A percentile compares a stretch with the other conserved stretches of the same genome.
These are phyloP conservation scores for Fusarium piperis DNA, from an alignment of 2,329 filamentous ascomycete species.

Conservation along the genomic window DNA sequence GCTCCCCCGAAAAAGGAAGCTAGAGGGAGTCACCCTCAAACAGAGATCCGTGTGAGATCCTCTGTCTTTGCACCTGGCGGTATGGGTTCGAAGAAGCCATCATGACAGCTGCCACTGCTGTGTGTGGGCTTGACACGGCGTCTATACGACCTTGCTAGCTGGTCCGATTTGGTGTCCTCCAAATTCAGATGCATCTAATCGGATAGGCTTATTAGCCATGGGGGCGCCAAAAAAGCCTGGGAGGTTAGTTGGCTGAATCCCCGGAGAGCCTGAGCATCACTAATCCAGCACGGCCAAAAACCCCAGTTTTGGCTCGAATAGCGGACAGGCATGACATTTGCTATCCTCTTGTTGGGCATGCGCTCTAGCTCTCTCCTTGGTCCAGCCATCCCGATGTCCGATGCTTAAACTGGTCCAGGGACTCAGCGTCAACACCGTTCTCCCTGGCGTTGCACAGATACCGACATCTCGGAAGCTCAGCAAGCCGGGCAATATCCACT, in stretches of 20 bases:
- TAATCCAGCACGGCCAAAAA: neutral
- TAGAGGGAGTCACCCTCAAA: neutral
- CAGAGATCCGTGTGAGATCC: neutral
- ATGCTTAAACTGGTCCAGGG: neutral
- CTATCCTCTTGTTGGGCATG: conserved; percentile 2
- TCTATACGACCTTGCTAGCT: conserved; percentile 4
- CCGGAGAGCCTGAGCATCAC: neutral
- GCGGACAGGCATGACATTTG: neutral
- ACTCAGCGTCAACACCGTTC: conserved; percentile 4
- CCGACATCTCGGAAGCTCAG: conserved; percentile 43
- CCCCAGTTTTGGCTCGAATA: neutral
- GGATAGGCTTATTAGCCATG: conserved; percentile 12
- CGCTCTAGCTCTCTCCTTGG: conserved; percentile 3
- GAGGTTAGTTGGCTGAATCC: conserved; percentile 9
- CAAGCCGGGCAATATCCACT: conserved; percentile 40
- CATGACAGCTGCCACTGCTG: conserved; percentile 10
- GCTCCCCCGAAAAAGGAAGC: conserved; percentile 10
- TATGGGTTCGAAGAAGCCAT: neutral
- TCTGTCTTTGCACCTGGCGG: neutral
- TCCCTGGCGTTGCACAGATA: conserved; percentile 30
- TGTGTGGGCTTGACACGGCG: conserved; percentile 7
- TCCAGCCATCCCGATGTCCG: conserved; percentile 6
- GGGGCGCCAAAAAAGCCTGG: neutral
- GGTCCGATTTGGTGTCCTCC: neutral
- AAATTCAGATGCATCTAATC: conserved; percentile 22